A percentile compares a stretch with the other conserved stretches of the same genome.
Conservation (phyloP, 2,329 filamentous ascomycete genomes). For the Hansfordia pulvinata region DNA sequence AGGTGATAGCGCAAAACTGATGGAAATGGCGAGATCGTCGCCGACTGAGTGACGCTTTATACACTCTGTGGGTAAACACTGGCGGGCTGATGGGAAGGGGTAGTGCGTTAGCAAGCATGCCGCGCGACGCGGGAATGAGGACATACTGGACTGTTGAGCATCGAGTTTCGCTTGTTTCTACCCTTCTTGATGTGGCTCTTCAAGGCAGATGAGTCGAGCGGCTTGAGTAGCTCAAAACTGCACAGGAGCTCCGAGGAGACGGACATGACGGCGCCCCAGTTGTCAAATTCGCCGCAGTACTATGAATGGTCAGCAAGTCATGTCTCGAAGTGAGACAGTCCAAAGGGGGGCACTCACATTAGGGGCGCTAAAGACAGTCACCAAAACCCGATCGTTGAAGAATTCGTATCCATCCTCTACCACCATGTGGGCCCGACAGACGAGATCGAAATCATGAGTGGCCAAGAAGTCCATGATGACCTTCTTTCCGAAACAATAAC, state of each 20-base stretch:
- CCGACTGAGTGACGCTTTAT: too few species aligned
- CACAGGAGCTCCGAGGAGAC: slow-evolving; percentile 87
- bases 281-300: slow-evolving; percentile 99
- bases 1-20: too few species aligned
- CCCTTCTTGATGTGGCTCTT: slow-evolving; percentile 99
- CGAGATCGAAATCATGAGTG: slow-evolving; percentile 90
- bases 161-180: slow-evolving; percentile 83
- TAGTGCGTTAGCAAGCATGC: not conserved
- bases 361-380: slow-evolving; percentile 94
- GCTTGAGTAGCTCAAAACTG: slow-evolving; percentile 94
- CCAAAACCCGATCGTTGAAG: slow-evolving; percentile 86
- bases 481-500: slow-evolving; percentile 96
- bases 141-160: slow-evolving; percentile 92
- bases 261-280: slow-evolving; percentile 98
- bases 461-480: slow-evolving; percentile 94
- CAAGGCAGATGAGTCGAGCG: slow-evolving; percentile 84
- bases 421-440: slow-evolving; percentile 97
- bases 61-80: slow-evolving; percentile 43
- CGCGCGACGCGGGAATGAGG: not conserved
- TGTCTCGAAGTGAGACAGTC: not conserved
- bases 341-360: slow-evolving; percentile 55
- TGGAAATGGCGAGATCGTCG: too few species aligned
- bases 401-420: slow-evolving; percentile 99
- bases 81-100: slow-evolving; percentile 32
- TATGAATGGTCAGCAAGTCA: slow-evolving; percentile 23